Base-by-base conservation (phyloP, 2,329 filamentous ascomycete species). In the Scedosporium dehoogii region DNA sequence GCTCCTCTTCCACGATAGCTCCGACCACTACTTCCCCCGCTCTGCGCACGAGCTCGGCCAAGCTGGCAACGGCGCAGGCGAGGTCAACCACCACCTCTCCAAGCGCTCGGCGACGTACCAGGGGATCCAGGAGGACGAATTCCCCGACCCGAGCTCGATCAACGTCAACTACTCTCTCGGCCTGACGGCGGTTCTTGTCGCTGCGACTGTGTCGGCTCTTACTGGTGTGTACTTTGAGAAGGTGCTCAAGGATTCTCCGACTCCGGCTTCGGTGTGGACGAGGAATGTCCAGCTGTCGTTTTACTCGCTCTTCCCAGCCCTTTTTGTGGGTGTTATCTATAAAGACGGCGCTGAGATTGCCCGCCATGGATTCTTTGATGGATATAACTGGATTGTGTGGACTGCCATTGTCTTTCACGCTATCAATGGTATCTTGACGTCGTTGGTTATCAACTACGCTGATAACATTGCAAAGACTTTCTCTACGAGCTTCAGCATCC, bases 361-460 rank as follows among this genome's bases (percentile, higher is more conserved):
- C 27, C 85, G 88, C 73, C 86, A 90, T 65, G 94, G 94, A 12
- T 96, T 97, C 75, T 97, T 99, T 68, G 88, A 90, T 63, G 94
- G 94, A 2, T 99, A 97, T 76, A 97, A 96, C 72, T 89, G 85
- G 81, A 81, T 93, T 21, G 93, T 97, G 3, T 97, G 92, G 92
- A 80, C 85, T 4, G 89, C 92, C 4, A 90, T 97, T 67, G 71
- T 86, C 5, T 82, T 94, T 64, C 94, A 99, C 73, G 90, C 92
- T 0, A 76, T 87, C 42, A 92, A 92, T 38, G 94, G 93, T 25
- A 83, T 97, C 29, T 77, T 96, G n/a, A 87, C 73, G n/a, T 76
- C 74, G 44, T 67, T 77, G 6, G 74, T 76, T 62, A 76, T 77
- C 59, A 70, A 74, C 42, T 74, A 77, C 64, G 68, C 73, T 6